Evolutionary conservation across 2,329 filamentous ascomycete species (phyloP).

Genomic region (Ceratocystis cubensis): DNA sequence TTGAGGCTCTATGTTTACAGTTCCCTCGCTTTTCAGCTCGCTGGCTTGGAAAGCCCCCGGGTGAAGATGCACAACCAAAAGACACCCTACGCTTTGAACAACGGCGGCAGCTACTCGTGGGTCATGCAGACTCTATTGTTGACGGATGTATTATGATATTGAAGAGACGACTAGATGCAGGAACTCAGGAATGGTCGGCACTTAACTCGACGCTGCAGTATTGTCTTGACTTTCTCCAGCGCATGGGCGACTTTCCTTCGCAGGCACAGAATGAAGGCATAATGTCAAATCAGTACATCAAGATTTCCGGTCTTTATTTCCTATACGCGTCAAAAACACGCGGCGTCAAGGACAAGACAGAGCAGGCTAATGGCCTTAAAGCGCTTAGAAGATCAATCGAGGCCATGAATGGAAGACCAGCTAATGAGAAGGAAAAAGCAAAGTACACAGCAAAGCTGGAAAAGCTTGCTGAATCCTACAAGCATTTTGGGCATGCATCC

Average conservation of each 20-base stretch:
- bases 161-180: constrained; percentile 40
- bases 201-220: constrained; percentile 47
- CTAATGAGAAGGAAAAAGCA: constrained; percentile 45
- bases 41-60: constrained; percentile 48
- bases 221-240: constrained; percentile 41
- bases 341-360: constrained; percentile 32
- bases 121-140: constrained; percentile 43
- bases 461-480: constrained; percentile 50
- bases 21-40: constrained; percentile 48
- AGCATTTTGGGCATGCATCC: constrained; percentile 38
- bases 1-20: constrained; percentile 45
- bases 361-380: constrained; percentile 37
- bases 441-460: constrained; percentile 54
- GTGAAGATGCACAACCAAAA: constrained; percentile 40
- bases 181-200: constrained; percentile 39
- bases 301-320: constrained; percentile 61
- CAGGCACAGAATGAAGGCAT: constrained; percentile 25
- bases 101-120: constrained; percentile 40
- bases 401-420: constrained; percentile 42
- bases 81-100: constrained; percentile 50
- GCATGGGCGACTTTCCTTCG: constrained; percentile 34
- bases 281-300: constrained; percentile 42
- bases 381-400: constrained; percentile 53
- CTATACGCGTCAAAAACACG: constrained; percentile 32
- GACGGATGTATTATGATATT: constrained; percentile 47